These are phyloP conservation scores for Umbilicaria muhlenbergii DNA, from an alignment of 495 filamentous ascomycete species.

Conservation along the genomic window DNA sequence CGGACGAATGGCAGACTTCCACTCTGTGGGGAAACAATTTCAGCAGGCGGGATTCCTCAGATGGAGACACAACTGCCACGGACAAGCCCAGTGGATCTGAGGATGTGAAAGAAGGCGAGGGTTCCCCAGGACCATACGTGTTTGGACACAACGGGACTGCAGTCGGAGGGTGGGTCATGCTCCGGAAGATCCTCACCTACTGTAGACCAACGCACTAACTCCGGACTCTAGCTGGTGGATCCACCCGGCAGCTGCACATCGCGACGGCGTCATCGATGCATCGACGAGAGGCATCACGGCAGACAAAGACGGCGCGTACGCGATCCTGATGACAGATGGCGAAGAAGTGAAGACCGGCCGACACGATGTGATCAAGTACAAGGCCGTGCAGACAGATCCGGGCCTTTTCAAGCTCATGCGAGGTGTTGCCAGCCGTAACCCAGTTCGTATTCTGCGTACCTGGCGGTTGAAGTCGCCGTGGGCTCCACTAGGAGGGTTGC, in stretches of 20 bases:
- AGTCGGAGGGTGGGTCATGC: slow-evolving; percentile 6
- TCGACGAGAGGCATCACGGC: slow-evolving; percentile 7
- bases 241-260: slow-evolving; percentile 9
- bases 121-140: not conserved
- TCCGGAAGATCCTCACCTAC: too few species aligned
- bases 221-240: slow-evolving; percentile 10
- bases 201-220: not conserved
- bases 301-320: slow-evolving; percentile 8
- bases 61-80: too few species aligned
- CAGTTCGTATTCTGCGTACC: slow-evolving; percentile 8
- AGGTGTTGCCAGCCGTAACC: slow-evolving; percentile 2
- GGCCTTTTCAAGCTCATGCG: slow-evolving; percentile 6
- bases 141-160: slow-evolving; percentile 4
- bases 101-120: not conserved
- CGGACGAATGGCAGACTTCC: not conserved
- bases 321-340: slow-evolving; percentile 5
- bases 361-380: slow-evolving; percentile 1
- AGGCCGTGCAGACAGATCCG: slow-evolving; percentile 1
- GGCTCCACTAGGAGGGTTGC: slow-evolving; percentile 10
- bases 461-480: slow-evolving; percentile 3
- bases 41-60: too few species aligned
- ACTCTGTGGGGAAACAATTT: too few species aligned
- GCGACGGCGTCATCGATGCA: slow-evolving; percentile 8
- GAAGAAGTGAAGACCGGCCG: not conserved
- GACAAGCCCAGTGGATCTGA: too few species aligned